Evolutionary conservation across 176 grass and related monocot species (phyloP), one percentile per base, ranked within the genome.

Genomic region (Avena sativa): DNA sequence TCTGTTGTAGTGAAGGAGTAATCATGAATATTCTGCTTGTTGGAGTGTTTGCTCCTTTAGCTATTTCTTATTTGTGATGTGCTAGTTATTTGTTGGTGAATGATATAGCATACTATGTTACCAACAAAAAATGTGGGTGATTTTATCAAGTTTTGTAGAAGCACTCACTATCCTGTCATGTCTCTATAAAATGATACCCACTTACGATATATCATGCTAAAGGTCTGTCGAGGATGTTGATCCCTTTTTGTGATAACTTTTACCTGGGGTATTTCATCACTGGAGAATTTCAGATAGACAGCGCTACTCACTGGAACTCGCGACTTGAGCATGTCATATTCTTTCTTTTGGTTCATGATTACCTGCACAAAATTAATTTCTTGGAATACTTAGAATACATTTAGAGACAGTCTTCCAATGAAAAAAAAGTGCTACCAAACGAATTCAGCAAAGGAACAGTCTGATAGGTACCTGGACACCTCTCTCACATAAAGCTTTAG

Each of bases 331-430:
- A 81, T 91, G 77, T 88, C 86, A 76, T 86, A 91, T 55, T 95
- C 90, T 30, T 94, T 63, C 88, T 95, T 91, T 69, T 89, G 77
- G 51, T 89, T 86, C 90, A 98, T 83, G 56, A 95, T 86, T 48
- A 98, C 92, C 96, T 98, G 79, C 44, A 71, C 10, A 86, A 80
- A 80, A 78, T 68, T 87, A 57, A 36, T 19, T 85, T 60, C 4
- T 53, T 61, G 2, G 38, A 53, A 59, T 76, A 61, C 21, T 68
- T 81, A 10, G 13, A 36, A 40, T 50, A 51, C 48, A 69, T 8
- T 25, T 38, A 78, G 1, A 85, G 20, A 16, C n/a, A 48, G n/a
- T 32, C 2, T 77, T 65, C 40, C 36, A 20, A 12, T 77, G 60
- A 23, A 11, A n/a, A 47, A 74, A 21, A 61, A 9, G 3, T 51